Evolutionary conservation across 2,329 filamentous ascomycete species (phyloP).

Genomic region (Colletotrichum chrysophilum): DNA sequence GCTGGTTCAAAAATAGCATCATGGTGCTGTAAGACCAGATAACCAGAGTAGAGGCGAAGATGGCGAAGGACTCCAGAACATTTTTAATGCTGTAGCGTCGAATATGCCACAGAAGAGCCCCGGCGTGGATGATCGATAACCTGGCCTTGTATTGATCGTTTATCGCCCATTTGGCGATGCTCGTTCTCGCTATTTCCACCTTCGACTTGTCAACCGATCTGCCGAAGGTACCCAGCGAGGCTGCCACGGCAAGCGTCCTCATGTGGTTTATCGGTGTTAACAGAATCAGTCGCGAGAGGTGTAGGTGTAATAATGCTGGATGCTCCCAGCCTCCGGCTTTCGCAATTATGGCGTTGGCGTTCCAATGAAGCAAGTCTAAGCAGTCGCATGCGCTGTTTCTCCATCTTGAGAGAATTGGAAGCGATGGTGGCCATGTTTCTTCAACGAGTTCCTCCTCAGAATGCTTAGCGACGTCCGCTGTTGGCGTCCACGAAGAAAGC

Average conservation of each 20-base stretch:
- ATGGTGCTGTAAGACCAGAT: conserved; percentile 43
- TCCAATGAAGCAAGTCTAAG: conserved; percentile 63
- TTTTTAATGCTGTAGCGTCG: conserved; percentile 45
- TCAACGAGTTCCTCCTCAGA: neutral
- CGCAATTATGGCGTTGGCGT: conserved; percentile 56
- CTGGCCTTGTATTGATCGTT: conserved; percentile 48
- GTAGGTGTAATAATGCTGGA: conserved; percentile 59
- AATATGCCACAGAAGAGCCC: conserved; percentile 50
- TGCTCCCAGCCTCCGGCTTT: conserved; percentile 56
- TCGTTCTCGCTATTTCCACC: neutral
- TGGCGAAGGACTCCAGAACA: conserved; percentile 43
- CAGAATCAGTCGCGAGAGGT: conserved; percentile 57
- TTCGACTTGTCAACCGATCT: neutral
- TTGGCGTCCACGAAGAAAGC: conserved; percentile 31
- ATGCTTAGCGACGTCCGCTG: neutral
- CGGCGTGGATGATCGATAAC: conserved; percentile 48
- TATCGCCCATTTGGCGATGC: conserved; percentile 20
- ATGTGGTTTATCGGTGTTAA: conserved; percentile 54
- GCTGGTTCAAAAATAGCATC: neutral
- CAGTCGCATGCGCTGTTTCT: conserved; percentile 50
- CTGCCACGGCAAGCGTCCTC: conserved; percentile 33
- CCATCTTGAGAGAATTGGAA: conserved; percentile 33
- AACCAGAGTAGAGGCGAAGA: conserved; percentile 41
- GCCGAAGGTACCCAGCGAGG: conserved; percentile 14
- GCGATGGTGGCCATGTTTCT: conserved; percentile 20